Evolutionary conservation across 305 asterid genomes (phyloP), one percentile per base, ranked within the genome.

Genomic region (Ajuga reptans): DNA sequence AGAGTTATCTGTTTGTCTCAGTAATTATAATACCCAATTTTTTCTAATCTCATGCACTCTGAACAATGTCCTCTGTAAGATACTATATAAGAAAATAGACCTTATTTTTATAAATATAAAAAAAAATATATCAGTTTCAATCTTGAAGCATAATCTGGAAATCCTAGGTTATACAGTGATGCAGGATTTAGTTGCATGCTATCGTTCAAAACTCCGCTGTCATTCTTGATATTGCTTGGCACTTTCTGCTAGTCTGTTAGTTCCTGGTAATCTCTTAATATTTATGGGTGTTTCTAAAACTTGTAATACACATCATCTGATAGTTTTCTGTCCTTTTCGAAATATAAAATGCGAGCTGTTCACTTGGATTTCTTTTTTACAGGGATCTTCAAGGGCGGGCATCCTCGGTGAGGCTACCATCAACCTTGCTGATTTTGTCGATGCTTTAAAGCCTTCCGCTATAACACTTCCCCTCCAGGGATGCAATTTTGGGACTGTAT

Each of bases 381-480:
- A 94, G 99, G 99, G 99, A 68, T 79, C 99, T 68, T 94, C 98
- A 66, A 92, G 99, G 75, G 78, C 98, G 63, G 82, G 97, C 80
- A 78, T 72, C 72, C 99, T 94, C 45, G 99, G 99, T 43, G 99
- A 94, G 85, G 96, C 93, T 71, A 82, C 80, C 31, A 80, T 94
- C 73, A 88, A 94, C 80, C 97, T 94, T 76, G 92, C 98, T 36
- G 99, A 94, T 67, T 88, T 89, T 75, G 88, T 90, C 24, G 98
- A 94, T 86, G 91, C 92, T 60, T 68, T 82, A 21, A 89, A 94
- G 81, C 98, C 99, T 72, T 89, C 82, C 39, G 71, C 83, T 69
- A 80, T 84, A 66, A 74, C 97, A 72, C 76, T 87, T 78, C 93
- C 98, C 71, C 98, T 94, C 78, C 84, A 82, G 10, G 98, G 98